Evolutionary conservation across 129 eudicot species (phyloP).

Genomic region (Escallonia herrerae): DNA sequence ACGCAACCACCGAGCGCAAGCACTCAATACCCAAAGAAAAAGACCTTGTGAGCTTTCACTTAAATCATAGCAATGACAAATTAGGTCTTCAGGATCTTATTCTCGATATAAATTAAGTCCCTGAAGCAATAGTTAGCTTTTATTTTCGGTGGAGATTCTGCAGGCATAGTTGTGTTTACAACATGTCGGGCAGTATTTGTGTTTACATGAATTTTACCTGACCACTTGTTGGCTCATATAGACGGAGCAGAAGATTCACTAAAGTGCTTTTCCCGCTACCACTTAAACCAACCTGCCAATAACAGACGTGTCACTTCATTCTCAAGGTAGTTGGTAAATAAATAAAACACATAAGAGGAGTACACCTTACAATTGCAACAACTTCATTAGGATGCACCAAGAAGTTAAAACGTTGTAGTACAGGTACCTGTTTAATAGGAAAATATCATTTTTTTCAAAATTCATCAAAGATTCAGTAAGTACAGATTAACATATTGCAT

Average conservation of each 20-base stretch:
- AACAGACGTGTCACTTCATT: constrained; percentile 2
- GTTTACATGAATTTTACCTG: constrained; percentile 36
- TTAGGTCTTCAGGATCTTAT: too few relatives aligned
- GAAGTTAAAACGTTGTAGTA: constrained; percentile 50
- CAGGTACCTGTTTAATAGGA: constrained; percentile 61
- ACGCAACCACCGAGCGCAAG: constrained; percentile 1
- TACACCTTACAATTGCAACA: constrained; percentile 81
- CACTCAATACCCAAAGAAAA: neutral
- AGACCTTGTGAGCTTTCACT: too few relatives aligned
- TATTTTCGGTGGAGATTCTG: too few relatives aligned
- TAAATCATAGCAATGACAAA: too few relatives aligned
- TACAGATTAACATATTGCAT: too few relatives aligned
- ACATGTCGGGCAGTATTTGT: too few relatives aligned
- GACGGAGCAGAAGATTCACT: constrained; percentile 88
- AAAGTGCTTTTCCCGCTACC: constrained; percentile 99
- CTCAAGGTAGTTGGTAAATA: constrained; percentile 10
- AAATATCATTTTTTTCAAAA: constrained; percentile 1
- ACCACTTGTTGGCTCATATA: constrained; percentile 96
- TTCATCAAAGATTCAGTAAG: too few relatives aligned
- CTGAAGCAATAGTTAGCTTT: too few relatives aligned
- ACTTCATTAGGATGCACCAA: constrained; percentile 76
- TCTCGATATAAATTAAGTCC: too few relatives aligned
- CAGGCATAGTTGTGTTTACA: too few relatives aligned
- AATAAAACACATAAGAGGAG: constrained; percentile 4
- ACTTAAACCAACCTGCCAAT: constrained; percentile 90